A percentile compares a stretch with the other conserved stretches of the same genome.
These are phyloP conservation scores for Periconia sp. DNA, from an alignment of 2,329 filamentous ascomycete genomes.

Conservation along the genomic window DNA sequence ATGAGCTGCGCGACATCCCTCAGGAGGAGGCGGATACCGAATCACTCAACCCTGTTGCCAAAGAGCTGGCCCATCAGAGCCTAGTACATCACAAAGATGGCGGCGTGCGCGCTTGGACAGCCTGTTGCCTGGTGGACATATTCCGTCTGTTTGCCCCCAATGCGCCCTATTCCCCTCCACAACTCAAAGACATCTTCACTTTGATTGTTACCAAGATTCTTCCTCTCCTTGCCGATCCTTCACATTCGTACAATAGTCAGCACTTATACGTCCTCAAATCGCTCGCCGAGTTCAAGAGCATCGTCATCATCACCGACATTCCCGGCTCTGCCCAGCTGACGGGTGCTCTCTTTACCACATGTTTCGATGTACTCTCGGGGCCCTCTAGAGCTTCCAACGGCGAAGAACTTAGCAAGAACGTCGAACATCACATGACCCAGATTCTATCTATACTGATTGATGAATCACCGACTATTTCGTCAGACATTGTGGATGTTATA, in stretches of 20 bases:
- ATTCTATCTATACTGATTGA: constrained; percentile 85
- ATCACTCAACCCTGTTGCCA: constrained; percentile 81
- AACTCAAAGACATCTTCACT: constrained; percentile 95
- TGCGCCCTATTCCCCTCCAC: constrained; percentile 86
- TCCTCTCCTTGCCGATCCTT: constrained; percentile 81
- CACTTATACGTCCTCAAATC: constrained; percentile 90
- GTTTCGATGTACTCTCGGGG: constrained; percentile 88
- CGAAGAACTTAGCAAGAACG: constrained; percentile 86
- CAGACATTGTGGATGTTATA: constrained; percentile 85
- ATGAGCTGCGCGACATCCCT: constrained; percentile 82
- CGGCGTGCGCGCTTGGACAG: constrained; percentile 85
- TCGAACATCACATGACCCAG: constrained; percentile 88
- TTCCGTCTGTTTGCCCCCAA: constrained; percentile 90
- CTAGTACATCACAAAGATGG: constrained; percentile 89
- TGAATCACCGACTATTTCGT: constrained; percentile 75
- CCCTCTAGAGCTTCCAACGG: constrained; percentile 73
- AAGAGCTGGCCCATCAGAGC: constrained; percentile 79
- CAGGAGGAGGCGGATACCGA: constrained; percentile 82
- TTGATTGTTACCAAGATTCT: constrained; percentile 83
- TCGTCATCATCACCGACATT: constrained; percentile 86
- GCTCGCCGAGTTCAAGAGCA: constrained; percentile 89
- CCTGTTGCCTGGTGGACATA: constrained; percentile 90
- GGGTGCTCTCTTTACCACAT: constrained; percentile 72
- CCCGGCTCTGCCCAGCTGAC: constrained; percentile 79
- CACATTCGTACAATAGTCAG: constrained; percentile 87